Percentiles rank a stretch among this genome's conserved stretches.
Conservation (phyloP, 2,329 filamentous ascomycete genomes). For the Apiospora malaysiana region DNA sequence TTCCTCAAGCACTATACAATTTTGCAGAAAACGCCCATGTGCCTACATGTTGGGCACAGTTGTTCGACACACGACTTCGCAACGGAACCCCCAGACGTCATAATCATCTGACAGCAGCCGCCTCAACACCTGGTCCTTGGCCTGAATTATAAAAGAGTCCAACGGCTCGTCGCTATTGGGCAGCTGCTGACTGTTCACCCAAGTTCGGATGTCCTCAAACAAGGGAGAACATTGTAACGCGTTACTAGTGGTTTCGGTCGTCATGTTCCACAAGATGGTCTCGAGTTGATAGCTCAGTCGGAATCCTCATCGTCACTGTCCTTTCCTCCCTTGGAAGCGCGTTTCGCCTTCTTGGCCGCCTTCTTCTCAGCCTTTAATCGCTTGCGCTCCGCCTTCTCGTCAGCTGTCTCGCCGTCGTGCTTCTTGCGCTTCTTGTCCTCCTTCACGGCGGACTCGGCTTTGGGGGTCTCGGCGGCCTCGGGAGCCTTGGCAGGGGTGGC, state of each 20-base stretch:
- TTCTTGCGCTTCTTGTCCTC: slow-evolving; percentile 83
- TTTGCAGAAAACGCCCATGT: slow-evolving; percentile 22
- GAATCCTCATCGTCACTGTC: slow-evolving; percentile 55
- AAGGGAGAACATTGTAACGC: not conserved
- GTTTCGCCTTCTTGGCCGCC: slow-evolving; percentile 62
- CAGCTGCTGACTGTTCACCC: not conserved
- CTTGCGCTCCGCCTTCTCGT: slow-evolving; percentile 69
- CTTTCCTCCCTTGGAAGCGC: slow-evolving; percentile 49
- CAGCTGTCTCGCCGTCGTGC: slow-evolving; percentile 76
- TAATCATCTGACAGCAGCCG: not conserved
- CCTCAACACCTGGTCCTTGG: not conserved
- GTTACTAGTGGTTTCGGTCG: slow-evolving; percentile 1
- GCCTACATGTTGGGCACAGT: slow-evolving; percentile 13
- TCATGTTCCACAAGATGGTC: slow-evolving; percentile 10
- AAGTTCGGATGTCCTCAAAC: slow-evolving; percentile 10
- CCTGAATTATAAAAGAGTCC: not conserved
- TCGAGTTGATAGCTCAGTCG: slow-evolving; percentile 41
- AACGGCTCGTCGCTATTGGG: not conserved
- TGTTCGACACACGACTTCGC: slow-evolving; percentile 12
- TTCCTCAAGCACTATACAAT: slow-evolving; percentile 26
- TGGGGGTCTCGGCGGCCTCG: slow-evolving; percentile 41
- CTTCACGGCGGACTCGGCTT: slow-evolving; percentile 54
- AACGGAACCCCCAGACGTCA: not conserved
- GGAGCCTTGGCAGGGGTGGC: slow-evolving; percentile 49
- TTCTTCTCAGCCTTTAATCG: slow-evolving; percentile 66